Evolutionary conservation across 805 yeast genomes (phyloP).

Genomic region (Metschnikowia arizonensis): DNA sequence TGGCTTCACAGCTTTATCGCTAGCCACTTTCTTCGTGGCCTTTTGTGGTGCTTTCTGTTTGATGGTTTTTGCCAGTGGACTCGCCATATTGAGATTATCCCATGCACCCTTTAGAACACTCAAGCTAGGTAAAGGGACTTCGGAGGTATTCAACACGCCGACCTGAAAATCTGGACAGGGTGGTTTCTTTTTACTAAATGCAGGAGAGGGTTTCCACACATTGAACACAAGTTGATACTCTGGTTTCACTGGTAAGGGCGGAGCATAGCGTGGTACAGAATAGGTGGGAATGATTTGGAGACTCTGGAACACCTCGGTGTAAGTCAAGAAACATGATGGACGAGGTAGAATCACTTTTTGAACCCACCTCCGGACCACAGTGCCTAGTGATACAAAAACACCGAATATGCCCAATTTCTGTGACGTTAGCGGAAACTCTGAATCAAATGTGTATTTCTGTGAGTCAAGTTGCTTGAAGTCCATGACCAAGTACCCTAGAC

Average conservation of each 20-base stretch:
- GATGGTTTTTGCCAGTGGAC: neutral
- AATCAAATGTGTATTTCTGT: neutral
- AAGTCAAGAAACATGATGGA: conserved; percentile 25
- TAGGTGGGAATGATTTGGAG: conserved; percentile 21
- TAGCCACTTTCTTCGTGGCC: neutral
- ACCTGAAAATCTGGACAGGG: conserved; percentile 74
- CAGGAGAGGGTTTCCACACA: conserved; percentile 80
- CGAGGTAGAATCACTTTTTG: neutral
- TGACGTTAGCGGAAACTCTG: neutral
- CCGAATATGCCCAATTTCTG: neutral
- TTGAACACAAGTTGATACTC: conserved; percentile 45
- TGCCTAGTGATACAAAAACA: neutral
- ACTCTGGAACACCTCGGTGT: conserved; percentile 21
- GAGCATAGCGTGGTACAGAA: conserved; percentile 13
- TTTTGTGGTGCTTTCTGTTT: neutral
- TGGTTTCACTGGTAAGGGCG: conserved; percentile 8
- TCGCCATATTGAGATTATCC: conserved; percentile 10
- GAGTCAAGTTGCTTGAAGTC: conserved; percentile 12
- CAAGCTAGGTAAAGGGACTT: conserved; percentile 44
- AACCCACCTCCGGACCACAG: neutral
- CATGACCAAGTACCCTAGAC: conserved; percentile 67
- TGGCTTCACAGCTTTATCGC: neutral
- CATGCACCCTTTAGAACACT: conserved; percentile 36
- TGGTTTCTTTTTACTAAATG: conserved; percentile 67
- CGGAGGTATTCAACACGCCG: conserved; percentile 49